phyloP scores from a whole-genome alignment of 768 basidiomycete species.

The Kockovaella imperatae region DNA sequence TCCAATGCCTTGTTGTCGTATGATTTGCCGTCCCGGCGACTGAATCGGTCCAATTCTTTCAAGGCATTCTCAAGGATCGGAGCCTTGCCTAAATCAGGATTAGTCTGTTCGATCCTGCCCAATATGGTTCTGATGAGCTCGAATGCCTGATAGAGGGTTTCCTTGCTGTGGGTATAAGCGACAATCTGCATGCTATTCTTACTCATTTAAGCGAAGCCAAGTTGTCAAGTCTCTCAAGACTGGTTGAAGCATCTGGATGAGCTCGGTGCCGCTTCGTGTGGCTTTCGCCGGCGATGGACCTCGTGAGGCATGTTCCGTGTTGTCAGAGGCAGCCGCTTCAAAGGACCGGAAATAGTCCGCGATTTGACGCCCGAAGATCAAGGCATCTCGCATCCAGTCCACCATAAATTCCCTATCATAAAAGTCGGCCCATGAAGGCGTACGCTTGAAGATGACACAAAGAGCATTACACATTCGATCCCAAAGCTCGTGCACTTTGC shows the following conservation, averaged over 20 bases:
- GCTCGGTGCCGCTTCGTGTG: slow-evolving; percentile 59
- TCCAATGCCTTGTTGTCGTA: slow-evolving; percentile 39
- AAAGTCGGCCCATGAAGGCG: slow-evolving; percentile 70
- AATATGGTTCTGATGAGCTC: slow-evolving; percentile 71
- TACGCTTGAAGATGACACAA: slow-evolving; percentile 73
- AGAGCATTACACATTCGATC: slow-evolving; percentile 68
- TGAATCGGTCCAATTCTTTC: slow-evolving; percentile 54
- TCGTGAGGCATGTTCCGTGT: slow-evolving; percentile 12
- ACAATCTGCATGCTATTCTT: slow-evolving; percentile 42
- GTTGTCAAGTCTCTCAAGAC: slow-evolving; percentile 69
- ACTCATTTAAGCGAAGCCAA: slow-evolving; percentile 88
- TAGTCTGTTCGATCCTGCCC: slow-evolving; percentile 62
- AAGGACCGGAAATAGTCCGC: slow-evolving; percentile 71
- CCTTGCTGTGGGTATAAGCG: slow-evolving; percentile 42
- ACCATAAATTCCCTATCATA: slow-evolving; percentile 80
- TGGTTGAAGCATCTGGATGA: slow-evolving; percentile 68
- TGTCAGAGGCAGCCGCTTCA: slow-evolving; percentile 54
- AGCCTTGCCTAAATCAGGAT: slow-evolving; percentile 42
- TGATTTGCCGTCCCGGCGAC: slow-evolving; percentile 27
- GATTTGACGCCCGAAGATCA: slow-evolving; percentile 85
- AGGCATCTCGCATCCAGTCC: slow-evolving; percentile 95
- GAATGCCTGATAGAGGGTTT: slow-evolving; percentile 82
- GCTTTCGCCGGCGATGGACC: slow-evolving; percentile 48
- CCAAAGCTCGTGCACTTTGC: slow-evolving; percentile 68
- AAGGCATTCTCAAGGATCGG: slow-evolving; percentile 49